Conservation (phyloP, 306 rosid species). For the Vigna hirtella region DNA sequence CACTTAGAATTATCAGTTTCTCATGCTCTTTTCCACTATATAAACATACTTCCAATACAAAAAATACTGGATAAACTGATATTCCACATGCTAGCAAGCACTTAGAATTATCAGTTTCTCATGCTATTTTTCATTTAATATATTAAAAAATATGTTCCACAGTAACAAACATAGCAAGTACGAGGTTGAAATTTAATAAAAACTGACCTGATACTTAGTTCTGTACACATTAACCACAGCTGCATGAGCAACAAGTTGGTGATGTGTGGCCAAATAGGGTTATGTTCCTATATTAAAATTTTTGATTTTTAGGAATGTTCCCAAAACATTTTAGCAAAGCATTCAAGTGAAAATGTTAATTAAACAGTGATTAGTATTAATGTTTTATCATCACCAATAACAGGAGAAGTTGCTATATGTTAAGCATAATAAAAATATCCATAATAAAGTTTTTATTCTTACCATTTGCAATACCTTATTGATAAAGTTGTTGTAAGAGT, state of each 20-base stretch:
- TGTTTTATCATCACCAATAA: background rate
- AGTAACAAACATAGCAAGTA: background rate
- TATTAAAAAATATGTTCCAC: background rate
- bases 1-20: too few species aligned
- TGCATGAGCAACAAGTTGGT: constrained; percentile 43
- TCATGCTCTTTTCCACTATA: too few species aligned
- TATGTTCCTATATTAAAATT: too few species aligned
- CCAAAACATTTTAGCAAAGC: too few species aligned
- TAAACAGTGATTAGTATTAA: background rate
- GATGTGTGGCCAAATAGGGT: constrained; percentile 34
- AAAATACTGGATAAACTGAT: too few species aligned
- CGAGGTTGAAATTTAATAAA: too few species aligned
- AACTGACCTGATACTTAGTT: constrained; percentile 52
- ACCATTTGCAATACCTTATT: constrained; percentile 46
- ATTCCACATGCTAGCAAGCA: too few species aligned
- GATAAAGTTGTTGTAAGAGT: too few species aligned
- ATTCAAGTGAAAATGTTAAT: too few species aligned
- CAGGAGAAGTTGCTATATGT: background rate
- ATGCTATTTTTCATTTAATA: background rate
- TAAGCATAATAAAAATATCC: background rate
- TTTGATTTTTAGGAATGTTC: too few species aligned
- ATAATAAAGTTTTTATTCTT: background rate
- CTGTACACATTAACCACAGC: constrained; percentile 41
- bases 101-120: too few species aligned
- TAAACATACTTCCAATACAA: too few species aligned